Evolutionary conservation across 345 rosid species (phyloP), one percentile per base, ranked within the genome.

Genomic region (Murraya koenigii): DNA sequence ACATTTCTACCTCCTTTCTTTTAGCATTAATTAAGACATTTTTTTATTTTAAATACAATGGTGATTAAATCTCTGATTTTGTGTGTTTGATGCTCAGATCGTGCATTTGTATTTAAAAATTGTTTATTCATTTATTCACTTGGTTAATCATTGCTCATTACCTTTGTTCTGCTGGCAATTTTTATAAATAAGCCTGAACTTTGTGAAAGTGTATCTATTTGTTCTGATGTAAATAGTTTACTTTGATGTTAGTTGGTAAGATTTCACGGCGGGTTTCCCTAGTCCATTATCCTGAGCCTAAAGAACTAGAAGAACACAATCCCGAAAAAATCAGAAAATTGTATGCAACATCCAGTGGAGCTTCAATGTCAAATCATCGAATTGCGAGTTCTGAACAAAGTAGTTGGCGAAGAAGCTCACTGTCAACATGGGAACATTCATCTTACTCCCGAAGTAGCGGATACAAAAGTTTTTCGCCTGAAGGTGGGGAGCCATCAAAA

Each of bases 201-300:
- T 54, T 35, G 66, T 41, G 33, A 44, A 20, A 49, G 11, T 49
- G 19, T 38, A 14, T 72, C 3, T 36, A 15, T 65, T 41, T 49
- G 6, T 54, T 71, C 30, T 6, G 8, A 61, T 77, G 66, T 58
- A 22, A 41, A 33, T 23, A 13, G 38, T 39, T 58, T 78, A 58
- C 30, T 77, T 32, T 58, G 66, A 79, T 85, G 77, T 20, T 64
- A 94, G 97, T 70, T 74, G 93, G 90, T 72, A 90, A 88, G 80
- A 82, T 92, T 75, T 80, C 94, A 22, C 78, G 92, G 19, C 81
- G 88, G 72, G 90, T 89, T 33, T 84, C 97, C 3, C 77, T 94
- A 23, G 91, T 87, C 65, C 86, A 87, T 70, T 89, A 79, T 79
- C 91, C 91, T 22, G 97, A 90, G 22, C 94, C 98, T 7, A 77